phyloP scores from a whole-genome alignment of 2,329 filamentous ascomycete species.

The Penicillium sp. region DNA sequence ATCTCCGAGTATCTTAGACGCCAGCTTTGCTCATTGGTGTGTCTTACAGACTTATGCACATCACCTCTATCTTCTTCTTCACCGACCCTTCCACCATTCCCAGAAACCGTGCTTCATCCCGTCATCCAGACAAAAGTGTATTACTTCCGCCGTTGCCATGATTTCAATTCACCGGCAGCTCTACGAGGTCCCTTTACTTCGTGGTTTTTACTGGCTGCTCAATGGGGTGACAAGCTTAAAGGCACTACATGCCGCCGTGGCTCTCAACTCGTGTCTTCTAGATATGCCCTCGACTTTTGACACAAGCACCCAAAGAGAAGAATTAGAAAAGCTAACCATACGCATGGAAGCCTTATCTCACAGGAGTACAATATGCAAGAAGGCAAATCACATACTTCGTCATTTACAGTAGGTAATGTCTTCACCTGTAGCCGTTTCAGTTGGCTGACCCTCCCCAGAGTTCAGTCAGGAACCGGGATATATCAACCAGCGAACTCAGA shows the following conservation, averaged over 20 bases:
- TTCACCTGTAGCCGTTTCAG: background rate
- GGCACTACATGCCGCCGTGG: slow-evolving; percentile 30
- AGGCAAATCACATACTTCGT: background rate
- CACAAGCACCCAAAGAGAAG: background rate
- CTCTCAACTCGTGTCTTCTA: slow-evolving; percentile 19
- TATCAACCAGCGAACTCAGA: background rate
- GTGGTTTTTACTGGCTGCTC: slow-evolving; percentile 27
- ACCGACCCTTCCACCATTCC: slow-evolving; percentile 23
- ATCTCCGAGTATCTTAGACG: slow-evolving; percentile 17
- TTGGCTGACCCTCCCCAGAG: background rate
- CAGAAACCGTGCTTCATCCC: slow-evolving; percentile 1
- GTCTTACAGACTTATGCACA: slow-evolving; percentile 34
- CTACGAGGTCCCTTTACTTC: slow-evolving; percentile 19
- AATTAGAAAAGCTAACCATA: background rate
- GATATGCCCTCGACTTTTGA: slow-evolving; percentile 5
- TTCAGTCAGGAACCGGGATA: background rate
- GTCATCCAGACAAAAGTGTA: slow-evolving; percentile 21
- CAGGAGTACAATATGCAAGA: background rate
- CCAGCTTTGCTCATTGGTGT: slow-evolving; percentile 29
- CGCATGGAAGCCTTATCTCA: background rate
- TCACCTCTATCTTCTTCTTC: slow-evolving; percentile 31
- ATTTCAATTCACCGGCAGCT: slow-evolving; percentile 26
- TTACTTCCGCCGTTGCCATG: slow-evolving; percentile 20
- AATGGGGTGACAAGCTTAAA: slow-evolving; percentile 29
- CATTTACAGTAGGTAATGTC: background rate